phyloP scores from a whole-genome alignment of 202 grass and related monocot genomes.

The Carex sylvatica region DNA sequence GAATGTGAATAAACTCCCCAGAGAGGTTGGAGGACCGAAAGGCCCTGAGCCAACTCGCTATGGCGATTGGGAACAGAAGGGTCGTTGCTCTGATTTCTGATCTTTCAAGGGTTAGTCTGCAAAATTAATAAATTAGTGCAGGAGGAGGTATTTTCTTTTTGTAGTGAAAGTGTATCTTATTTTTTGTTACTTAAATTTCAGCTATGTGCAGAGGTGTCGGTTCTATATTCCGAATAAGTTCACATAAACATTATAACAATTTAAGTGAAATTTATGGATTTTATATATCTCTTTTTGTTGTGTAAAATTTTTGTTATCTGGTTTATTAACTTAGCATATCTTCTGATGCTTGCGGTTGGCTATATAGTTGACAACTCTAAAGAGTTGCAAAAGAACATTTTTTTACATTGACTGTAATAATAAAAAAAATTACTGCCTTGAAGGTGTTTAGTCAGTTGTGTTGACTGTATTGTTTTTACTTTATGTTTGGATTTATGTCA shows the following conservation, averaged over 20 bases:
- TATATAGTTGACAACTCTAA: not conserved
- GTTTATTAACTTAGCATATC: not conserved
- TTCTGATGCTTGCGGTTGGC: not conserved
- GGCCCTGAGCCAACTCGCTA: slow-evolving; percentile 87
- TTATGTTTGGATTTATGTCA: not conserved
- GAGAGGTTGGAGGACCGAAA: slow-evolving; percentile 71
- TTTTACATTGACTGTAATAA: not conserved
- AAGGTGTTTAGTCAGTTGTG: not conserved
- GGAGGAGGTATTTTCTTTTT: slow-evolving; percentile 10
- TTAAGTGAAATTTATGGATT: not conserved
- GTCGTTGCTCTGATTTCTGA: slow-evolving; percentile 95
- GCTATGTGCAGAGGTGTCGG: not conserved
- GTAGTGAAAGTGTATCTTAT: not conserved
- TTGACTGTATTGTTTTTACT: not conserved
- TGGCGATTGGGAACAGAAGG: slow-evolving; percentile 83
- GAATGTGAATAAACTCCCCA: slow-evolving; percentile 54
- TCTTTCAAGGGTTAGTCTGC: not conserved
- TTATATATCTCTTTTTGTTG: not conserved
- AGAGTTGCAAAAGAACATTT: not conserved
- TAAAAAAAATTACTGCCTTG: not conserved
- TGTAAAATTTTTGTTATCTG: not conserved
- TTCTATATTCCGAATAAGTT: not conserved
- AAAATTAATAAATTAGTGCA: not conserved
- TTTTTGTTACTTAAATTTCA: not conserved
- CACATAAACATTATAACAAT: not conserved